Base-by-base conservation (phyloP, 2,329 filamentous ascomycete species). In the Dothiorella sarmentorum region DNA sequence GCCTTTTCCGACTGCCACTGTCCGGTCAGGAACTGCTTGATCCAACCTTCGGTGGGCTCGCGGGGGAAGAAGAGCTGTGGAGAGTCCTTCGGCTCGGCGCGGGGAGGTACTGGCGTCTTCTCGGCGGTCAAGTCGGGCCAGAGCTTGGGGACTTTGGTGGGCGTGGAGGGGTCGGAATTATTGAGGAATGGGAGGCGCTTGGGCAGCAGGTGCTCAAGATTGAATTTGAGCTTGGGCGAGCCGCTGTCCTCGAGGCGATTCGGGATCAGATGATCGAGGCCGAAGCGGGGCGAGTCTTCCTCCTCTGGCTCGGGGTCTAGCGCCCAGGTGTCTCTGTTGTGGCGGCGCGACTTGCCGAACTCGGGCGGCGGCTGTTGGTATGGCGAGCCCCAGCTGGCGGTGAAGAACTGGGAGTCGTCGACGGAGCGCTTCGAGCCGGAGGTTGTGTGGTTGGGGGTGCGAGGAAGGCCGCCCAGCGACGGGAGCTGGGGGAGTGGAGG, bases 361-460 rank as follows among this genome's bases (percentile, higher is more conserved):
- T 62, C 69, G 73, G 65, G 87, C 11, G 80, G 77, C 37, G 87
- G 82, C 62, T 81, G 82, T 58, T 89, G 86, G 75, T 96, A 96
- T 20, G 92, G 92, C 56, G 91, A 96, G 59, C 92, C 92, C 91
- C 92, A 96, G 71, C 88, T 92, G 49, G 91, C 88, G 45, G 90
- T 94, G 68, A 84, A 84, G 69, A 82, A 84, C 45, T 78, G 71
- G 63, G 76, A 78, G 60, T 77, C 80, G 62, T 80, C 78, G 43
- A 75, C 75, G 64, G 66, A 65, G 22, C 68, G 68, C 65, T 70
- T 67, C 31, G 66, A 66, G 22, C 67, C 67, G 6, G 68, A n/a
- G n/a, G n/a, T n/a, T 72, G 38, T 71, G 70, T 10, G 73, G 73
- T n/a, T n/a, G n/a, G n/a, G n/a, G 7, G 71, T 73, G 38, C 67